Conservation (phyloP, 2,329 filamentous ascomycete species). For the Pleoardoris graminearum region DNA sequence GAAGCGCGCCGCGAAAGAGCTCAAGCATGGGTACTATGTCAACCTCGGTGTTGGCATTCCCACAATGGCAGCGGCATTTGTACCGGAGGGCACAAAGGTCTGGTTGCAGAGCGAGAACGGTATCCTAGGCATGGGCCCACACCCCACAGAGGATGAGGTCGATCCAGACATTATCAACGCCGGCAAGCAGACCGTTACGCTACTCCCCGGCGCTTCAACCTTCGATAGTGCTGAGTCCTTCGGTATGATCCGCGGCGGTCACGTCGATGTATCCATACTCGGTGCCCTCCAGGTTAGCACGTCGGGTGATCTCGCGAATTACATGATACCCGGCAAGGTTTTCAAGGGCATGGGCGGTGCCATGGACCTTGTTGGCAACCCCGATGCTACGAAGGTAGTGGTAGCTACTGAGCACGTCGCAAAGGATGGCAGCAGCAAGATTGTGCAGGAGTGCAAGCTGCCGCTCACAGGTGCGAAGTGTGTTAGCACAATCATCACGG, state of each 20-base stretch:
- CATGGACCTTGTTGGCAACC: constrained; percentile 89
- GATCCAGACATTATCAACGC: constrained; percentile 91
- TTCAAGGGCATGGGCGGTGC: constrained; percentile 89
- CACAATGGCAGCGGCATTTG: constrained; percentile 83
- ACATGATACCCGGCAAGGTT: constrained; percentile 85
- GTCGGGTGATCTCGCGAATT: constrained; percentile 82
- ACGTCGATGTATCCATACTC: constrained; percentile 85
- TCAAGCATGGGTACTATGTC: constrained; percentile 93
- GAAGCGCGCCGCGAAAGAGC: constrained; percentile 81
- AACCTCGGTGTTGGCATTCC: constrained; percentile 93
- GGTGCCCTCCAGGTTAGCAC: constrained; percentile 87
- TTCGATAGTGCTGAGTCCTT: constrained; percentile 90
- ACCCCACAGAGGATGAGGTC: constrained; percentile 65
- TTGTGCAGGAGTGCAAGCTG: constrained; percentile 66
- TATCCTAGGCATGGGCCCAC: constrained; percentile 51
- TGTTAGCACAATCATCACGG: constrained; percentile 47
- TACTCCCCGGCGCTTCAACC: constrained; percentile 75
- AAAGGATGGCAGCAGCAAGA: constrained; percentile 90
- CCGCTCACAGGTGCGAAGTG: constrained; percentile 45
- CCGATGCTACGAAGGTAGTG: constrained; percentile 80
- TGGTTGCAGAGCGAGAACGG: constrained; percentile 61
- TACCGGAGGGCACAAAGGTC: constrained; percentile 60
- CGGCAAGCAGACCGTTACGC: constrained; percentile 89
- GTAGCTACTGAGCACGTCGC: constrained; percentile 94
- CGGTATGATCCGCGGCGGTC: constrained; percentile 87